Evolutionary conservation across 2,329 filamentous ascomycete genomes (phyloP), one percentile per base, ranked within the genome.

Genomic region (Colletotrichum sp.): DNA sequence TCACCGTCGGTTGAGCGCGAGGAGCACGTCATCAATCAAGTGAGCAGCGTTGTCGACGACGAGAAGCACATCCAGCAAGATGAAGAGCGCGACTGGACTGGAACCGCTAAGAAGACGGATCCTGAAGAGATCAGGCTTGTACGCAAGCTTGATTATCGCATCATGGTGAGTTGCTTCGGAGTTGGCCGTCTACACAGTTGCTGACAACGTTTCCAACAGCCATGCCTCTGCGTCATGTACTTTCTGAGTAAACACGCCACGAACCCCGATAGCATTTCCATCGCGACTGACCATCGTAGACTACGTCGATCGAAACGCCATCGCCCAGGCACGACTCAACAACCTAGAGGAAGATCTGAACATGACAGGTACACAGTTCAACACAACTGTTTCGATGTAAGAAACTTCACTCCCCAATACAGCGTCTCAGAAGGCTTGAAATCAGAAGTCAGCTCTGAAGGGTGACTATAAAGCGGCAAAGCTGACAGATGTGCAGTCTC

Each of bases 241-340:
- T 87, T 85, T 79, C 80, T 87, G 58, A 87, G 86, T 74, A 59
- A 71, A 43, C 4, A 24, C 59, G 4, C 18, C 38, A 21, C 21
- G 26, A 28, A 5, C 9, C 6, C 7, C 3, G 30, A 48, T 24
- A 18, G 13, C n/a, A 13, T 18, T 13, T n/a, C 12, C 21, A 30
- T 1, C 7, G 16, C 21, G 18, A 13, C 71, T 74, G 43, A 76
- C 55, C 43, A 13, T 24, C 10, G 21, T 16, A 76, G 63, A 76
- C 73, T 87, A 86, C 68, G 81, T 88, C 24, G 87, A 89, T 56
- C 82, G 86, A 8, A 88, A 88, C 71, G 87, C 86, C 32, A 88
- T 89, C 68, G 85, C 86, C 1, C 85, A 87, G 58, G 87, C 87
- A 7, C 84, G 87, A 71, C 78, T 86, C 12, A 81, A 83, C 43